phyloP scores from a whole-genome alignment of 257 asterid species.

The Buddleja alternifolia region DNA sequence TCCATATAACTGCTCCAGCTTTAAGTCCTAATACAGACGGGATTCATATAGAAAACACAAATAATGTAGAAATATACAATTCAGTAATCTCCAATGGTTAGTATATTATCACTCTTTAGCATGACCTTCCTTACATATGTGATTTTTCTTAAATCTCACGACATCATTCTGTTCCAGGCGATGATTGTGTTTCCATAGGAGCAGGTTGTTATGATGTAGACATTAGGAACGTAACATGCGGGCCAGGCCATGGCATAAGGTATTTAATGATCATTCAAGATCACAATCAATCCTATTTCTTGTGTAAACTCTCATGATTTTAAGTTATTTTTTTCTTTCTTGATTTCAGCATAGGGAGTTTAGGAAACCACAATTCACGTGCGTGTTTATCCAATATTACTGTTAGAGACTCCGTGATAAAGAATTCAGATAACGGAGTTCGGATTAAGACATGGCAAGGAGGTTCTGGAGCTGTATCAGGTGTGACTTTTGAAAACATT shows the following conservation, averaged over 20 bases:
- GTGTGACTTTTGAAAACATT: slow-evolving; percentile 47
- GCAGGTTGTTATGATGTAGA: slow-evolving; percentile 65
- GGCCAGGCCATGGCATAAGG: slow-evolving; percentile 77
- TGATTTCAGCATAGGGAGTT: slow-evolving; percentile 61
- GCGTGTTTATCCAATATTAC: slow-evolving; percentile 62
- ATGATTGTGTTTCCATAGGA: slow-evolving; percentile 72
- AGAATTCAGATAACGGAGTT: slow-evolving; percentile 60
- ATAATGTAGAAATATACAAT: slow-evolving; percentile 51
- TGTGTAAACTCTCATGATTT: not conserved
- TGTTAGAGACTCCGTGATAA: slow-evolving; percentile 58
- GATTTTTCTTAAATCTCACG: not conserved
- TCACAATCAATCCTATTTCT: not conserved
- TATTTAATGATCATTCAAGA: slow-evolving; percentile 5
- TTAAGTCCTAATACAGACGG: slow-evolving; percentile 74
- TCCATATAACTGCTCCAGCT: slow-evolving; percentile 54
- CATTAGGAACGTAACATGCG: slow-evolving; percentile 67
- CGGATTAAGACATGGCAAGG: slow-evolving; percentile 87
- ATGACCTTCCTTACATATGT: not conserved
- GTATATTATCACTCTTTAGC: not conserved
- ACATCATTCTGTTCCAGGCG: slow-evolving; percentile 39
- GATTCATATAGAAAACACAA: slow-evolving; percentile 62
- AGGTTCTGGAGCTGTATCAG: slow-evolving; percentile 56
- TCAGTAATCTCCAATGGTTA: slow-evolving; percentile 56
- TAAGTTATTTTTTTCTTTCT: not conserved
- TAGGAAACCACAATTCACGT: slow-evolving; percentile 57